Evolutionary conservation across 1,139 yeast species (phyloP), one percentile per base, ranked within the genome.

Genomic region (Debaryomycetaceae sp.): DNA sequence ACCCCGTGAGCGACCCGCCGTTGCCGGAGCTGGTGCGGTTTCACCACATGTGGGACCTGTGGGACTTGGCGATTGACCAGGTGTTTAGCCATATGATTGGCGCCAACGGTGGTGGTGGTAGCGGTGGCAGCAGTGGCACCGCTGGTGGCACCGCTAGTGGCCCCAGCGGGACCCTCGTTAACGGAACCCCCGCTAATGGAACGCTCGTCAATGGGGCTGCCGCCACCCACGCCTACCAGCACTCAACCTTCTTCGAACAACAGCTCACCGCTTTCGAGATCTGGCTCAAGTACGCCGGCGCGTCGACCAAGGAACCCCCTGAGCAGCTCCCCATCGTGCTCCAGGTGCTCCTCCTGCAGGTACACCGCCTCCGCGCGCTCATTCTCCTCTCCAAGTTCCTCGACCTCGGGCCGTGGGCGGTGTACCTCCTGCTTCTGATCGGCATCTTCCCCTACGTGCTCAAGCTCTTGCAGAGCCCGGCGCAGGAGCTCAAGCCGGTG

Each of bases 391-490:
- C 95, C 3, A 77, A 85, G 42, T 91, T 89, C 51, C 65, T 91
- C 25, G 98, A 91, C 54, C 61, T 91, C 26, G 99, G 99, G 0
- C 96, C 98, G 0, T 86, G 96, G 93, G 97, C 98, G 0, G 98
- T 91, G 0, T 86, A 88, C 45, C 64, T 89, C 25, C 94, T 97
- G 0, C 64, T 91, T 23, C 84, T 96, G 3, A 89, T 91, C 45
- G 97, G 98, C 17, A 91, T 91, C 22, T 91, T 91, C 57, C 97
- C 98, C 0, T 93, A 93, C 51, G 96, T 93, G 17, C 65, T 91
- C 37, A 86, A 89, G 46, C 65, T 93, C 21, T 61, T 91, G 22
- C 98, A 91, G 52, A 83, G 95, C 38, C 97, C 98, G 0, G 96
- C 97, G 0, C 94, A 86, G 23, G 98, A 93, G 48, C 65, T 93